These are phyloP conservation scores for Candida gorgasii DNA, from an alignment of 805 yeast species.

Conservation along the genomic window DNA sequence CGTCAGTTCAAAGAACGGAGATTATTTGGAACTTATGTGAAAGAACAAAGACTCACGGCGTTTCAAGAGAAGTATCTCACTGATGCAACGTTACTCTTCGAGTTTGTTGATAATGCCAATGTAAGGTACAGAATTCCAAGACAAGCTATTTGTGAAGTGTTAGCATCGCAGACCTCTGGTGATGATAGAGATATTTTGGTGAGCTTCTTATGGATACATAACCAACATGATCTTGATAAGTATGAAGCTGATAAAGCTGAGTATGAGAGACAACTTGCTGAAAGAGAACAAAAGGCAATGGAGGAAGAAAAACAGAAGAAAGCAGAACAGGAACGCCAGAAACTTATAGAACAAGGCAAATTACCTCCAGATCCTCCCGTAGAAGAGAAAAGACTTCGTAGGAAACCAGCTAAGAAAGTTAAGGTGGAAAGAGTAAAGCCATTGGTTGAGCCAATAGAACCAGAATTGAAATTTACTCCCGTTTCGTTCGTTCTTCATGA, in stretches of 20 bases:
- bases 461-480: slow-evolving; percentile 54
- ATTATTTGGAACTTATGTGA: slow-evolving; percentile 19
- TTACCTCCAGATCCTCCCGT: slow-evolving; percentile 24
- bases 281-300: slow-evolving; percentile 27
- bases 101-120: slow-evolving; percentile 76
- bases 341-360: slow-evolving; percentile 17
- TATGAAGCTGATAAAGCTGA: slow-evolving; percentile 39
- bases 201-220: slow-evolving; percentile 53
- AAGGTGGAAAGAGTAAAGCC: slow-evolving; percentile 21
- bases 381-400: slow-evolving; percentile 17
- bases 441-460: slow-evolving; percentile 38
- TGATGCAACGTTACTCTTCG: slow-evolving; percentile 78
- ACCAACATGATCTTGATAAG: slow-evolving; percentile 47
- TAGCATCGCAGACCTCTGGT: slow-evolving; percentile 27
- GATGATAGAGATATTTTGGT: slow-evolving; percentile 43
- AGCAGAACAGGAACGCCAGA: slow-evolving; percentile 18
- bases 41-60: slow-evolving; percentile 66
- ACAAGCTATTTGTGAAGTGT: slow-evolving; percentile 68
- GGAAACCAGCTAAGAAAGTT: slow-evolving; percentile 19
- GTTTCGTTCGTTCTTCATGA: slow-evolving; percentile 64
- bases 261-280: slow-evolving; percentile 29
- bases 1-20: slow-evolving; percentile 22
- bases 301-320: slow-evolving; percentile 26
- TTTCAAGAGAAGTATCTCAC: slow-evolving; percentile 71
- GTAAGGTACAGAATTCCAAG: slow-evolving; percentile 76